Evolutionary conservation across 345 rosid genomes (phyloP).

Genomic region (Populus euphratica): DNA sequence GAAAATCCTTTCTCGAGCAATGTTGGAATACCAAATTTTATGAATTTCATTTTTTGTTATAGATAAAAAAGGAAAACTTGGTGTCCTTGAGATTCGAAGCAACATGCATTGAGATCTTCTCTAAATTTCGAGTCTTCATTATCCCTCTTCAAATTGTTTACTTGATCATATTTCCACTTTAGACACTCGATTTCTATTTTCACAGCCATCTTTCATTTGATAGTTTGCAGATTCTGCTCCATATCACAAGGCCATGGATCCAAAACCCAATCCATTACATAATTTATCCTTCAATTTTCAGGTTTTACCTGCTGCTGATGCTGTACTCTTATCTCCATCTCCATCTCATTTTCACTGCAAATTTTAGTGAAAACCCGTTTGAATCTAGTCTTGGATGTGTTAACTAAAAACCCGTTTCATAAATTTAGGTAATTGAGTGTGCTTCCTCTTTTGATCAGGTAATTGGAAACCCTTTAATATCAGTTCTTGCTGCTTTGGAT

Average conservation of each 20-base stretch:
- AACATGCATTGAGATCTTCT: not conserved
- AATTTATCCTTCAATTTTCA: not conserved
- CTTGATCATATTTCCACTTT: not conserved
- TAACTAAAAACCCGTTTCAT: constrained; percentile 27
- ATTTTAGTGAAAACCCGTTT: not conserved
- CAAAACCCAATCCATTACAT: constrained; percentile 8
- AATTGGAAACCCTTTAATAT: constrained; percentile 22
- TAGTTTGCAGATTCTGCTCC: not conserved
- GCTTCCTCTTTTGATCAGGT: not conserved
- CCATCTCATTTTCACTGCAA: not conserved
- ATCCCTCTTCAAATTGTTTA: not conserved
- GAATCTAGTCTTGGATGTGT: not conserved
- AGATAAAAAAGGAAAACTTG: too few species aligned
- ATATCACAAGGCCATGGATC: constrained; percentile 12
- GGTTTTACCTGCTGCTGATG: not conserved
- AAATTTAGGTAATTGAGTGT: constrained; percentile 9
- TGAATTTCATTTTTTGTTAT: too few species aligned
- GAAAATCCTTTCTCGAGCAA: too few species aligned
- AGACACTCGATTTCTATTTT: not conserved
- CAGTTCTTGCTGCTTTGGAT: not conserved
- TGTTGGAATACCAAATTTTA: too few species aligned
- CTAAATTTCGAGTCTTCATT: not conserved
- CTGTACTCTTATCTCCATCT: not conserved
- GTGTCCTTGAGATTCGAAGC: too few species aligned
- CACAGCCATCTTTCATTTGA: not conserved